A percentile compares a stretch with the other conserved stretches of the same genome.
Evolutionary conservation across 2,329 filamentous ascomycete genomes (phyloP).

Genomic region (Sclerotinia nivalis): DNA sequence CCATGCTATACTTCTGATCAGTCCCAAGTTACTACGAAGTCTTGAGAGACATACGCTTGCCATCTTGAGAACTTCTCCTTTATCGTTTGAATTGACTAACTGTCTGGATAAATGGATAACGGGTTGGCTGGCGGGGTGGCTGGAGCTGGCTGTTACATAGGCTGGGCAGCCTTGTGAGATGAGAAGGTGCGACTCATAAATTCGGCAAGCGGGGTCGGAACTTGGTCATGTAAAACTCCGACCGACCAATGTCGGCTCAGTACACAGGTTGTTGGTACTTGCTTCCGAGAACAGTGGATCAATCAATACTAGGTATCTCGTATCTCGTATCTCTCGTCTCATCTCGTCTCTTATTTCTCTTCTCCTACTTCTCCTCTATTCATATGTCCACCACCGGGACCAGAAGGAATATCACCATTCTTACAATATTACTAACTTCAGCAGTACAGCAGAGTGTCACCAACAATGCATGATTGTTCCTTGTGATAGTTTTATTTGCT

Average conservation of each 20-base stretch:
- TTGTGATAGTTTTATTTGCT: conserved; percentile 15
- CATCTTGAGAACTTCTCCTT: conserved; percentile 35
- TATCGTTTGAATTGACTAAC: background rate
- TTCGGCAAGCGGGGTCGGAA: conserved; percentile 25
- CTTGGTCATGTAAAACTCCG: conserved; percentile 26
- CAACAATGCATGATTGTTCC: conserved; percentile 12
- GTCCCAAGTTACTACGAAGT: conserved; percentile 25
- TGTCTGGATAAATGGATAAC: background rate
- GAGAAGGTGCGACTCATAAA: conserved; percentile 27
- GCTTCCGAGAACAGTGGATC: background rate
- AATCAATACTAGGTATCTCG: background rate
- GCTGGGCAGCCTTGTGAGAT: conserved; percentile 10
- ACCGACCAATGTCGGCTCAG: background rate
- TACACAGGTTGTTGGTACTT: conserved; percentile 7
- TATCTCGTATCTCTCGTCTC: background rate
- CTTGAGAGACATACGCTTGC: conserved; percentile 41
- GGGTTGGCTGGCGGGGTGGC: background rate
- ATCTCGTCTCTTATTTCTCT: conserved; percentile 10
- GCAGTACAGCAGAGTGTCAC: conserved; percentile 7
- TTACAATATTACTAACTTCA: conserved; percentile 32
- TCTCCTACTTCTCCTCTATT: conserved; percentile 23
- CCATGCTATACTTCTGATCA: conserved; percentile 66
- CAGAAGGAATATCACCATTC: conserved; percentile 28
- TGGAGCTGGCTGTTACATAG: background rate
- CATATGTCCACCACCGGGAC: conserved; percentile 19